Percentiles rank a stretch among this genome's conserved stretches.
These are phyloP conservation scores for Ustilago bromivora DNA, from an alignment of 1,284 basidiomycete species.

Conservation along the genomic window DNA sequence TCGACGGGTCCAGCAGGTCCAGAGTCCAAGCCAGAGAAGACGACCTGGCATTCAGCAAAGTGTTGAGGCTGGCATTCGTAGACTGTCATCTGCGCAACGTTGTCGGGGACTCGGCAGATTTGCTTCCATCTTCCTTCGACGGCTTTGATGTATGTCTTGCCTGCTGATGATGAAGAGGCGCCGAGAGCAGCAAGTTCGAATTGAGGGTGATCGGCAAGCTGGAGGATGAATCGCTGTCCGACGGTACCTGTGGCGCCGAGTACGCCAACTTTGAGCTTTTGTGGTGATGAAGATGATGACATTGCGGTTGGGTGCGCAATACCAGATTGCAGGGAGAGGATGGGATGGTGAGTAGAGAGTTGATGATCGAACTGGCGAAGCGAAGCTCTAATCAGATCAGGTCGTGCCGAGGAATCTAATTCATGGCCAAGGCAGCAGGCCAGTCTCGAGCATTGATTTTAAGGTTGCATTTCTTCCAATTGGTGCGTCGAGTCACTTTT, in stretches of 20 bases:
- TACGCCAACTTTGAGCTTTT: constrained; percentile 84
- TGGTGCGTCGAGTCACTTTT: constrained; percentile 21
- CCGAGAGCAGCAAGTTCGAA: constrained; percentile 89
- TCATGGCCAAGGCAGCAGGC: background rate
- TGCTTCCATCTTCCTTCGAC: constrained; percentile 87
- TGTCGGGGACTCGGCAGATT: constrained; percentile 78
- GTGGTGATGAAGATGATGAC: constrained; percentile 23
- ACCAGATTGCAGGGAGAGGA: background rate
- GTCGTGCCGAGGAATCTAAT: background rate
- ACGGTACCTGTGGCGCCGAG: constrained; percentile 88
- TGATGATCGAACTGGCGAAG: background rate
- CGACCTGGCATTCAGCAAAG: constrained; percentile 85
- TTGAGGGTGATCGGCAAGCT: constrained; percentile 89
- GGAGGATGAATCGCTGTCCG: constrained; percentile 79
- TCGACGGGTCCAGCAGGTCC: constrained; percentile 96
- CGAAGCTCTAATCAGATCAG: constrained; percentile 2
- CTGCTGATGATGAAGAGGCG: constrained; percentile 88
- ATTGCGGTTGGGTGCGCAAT: background rate
- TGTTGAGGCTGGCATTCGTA: constrained; percentile 81
- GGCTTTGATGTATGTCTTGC: constrained; percentile 82
- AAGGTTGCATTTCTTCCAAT: constrained; percentile 7
- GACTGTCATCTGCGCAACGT: constrained; percentile 79
- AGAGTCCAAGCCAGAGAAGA: constrained; percentile 95
- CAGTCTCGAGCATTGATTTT: constrained; percentile 5
- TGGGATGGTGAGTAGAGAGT: background rate